Evolutionary conservation across 805 yeast genomes (phyloP).

Genomic region (Saccharomycopsis sp.): DNA sequence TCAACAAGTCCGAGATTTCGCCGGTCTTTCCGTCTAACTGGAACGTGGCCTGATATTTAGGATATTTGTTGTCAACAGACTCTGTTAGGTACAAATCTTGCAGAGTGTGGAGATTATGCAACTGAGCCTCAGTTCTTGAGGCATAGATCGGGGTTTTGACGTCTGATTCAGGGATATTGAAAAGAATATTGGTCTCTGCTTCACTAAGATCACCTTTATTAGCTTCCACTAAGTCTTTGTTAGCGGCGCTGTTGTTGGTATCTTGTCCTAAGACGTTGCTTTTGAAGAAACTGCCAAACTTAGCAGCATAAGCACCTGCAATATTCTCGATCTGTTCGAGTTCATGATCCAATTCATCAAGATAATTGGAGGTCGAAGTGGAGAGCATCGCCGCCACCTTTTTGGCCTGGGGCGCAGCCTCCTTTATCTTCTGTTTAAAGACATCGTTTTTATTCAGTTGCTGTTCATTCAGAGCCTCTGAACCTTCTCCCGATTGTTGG

Average conservation of each 20-base stretch:
- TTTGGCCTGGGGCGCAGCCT: conserved; percentile 25
- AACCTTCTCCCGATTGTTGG: conserved; percentile 19
- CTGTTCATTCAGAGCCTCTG: background rate
- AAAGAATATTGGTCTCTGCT: conserved; percentile 37
- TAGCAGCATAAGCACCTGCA: conserved; percentile 55
- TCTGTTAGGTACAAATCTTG: conserved; percentile 36
- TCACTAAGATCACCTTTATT: conserved; percentile 27
- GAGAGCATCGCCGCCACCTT: conserved; percentile 28
- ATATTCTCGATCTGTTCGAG: conserved; percentile 66
- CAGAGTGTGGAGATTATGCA: conserved; percentile 47
- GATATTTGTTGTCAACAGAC: conserved; percentile 30
- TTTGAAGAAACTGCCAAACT: conserved; percentile 50
- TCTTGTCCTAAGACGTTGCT: conserved; percentile 29
- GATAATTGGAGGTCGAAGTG: conserved; percentile 47
- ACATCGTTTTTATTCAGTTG: conserved; percentile 5
- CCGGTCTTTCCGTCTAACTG: conserved; percentile 41
- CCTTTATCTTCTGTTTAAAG: conserved; percentile 11
- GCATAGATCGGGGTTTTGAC: conserved; percentile 34
- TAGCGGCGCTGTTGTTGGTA: conserved; percentile 22
- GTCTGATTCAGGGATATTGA: conserved; percentile 37
- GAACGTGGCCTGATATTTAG: conserved; percentile 33
- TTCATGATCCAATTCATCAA: conserved; percentile 68
- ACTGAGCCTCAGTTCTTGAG: conserved; percentile 57
- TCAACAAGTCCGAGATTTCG: conserved; percentile 43
- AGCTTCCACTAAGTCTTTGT: conserved; percentile 29